These are phyloP conservation scores for Cercospora sp. DNA, from an alignment of 2,329 filamentous ascomycete species.

Conservation along the genomic window DNA sequence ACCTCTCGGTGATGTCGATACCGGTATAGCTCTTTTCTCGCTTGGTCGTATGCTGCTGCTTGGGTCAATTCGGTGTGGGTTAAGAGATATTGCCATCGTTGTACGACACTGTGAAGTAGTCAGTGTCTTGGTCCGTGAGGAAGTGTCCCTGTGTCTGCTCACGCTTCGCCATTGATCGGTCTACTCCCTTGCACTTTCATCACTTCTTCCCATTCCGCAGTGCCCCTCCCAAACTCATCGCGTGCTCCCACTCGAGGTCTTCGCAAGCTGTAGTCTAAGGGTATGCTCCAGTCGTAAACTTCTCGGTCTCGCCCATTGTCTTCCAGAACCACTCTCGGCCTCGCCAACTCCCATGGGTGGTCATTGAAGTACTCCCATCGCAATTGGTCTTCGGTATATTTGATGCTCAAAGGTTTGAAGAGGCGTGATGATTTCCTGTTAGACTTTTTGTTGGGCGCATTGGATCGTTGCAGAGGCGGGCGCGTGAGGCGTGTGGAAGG, in stretches of 20 bases:
- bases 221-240: slow-evolving; percentile 47
- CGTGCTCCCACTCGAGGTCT: slow-evolving; percentile 23
- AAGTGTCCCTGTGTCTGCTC: slow-evolving; percentile 1
- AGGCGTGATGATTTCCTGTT: slow-evolving; percentile 69
- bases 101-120: slow-evolving; percentile 68
- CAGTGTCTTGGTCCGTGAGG: not conserved
- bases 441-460: slow-evolving; percentile 49
- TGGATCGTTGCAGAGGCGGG: slow-evolving; percentile 50
- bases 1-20: slow-evolving; percentile 80
- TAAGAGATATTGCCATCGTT: slow-evolving; percentile 86
- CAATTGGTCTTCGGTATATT: slow-evolving; percentile 80
- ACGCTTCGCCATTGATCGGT: slow-evolving; percentile 65
- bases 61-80: slow-evolving; percentile 44
- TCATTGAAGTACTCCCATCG: slow-evolving; percentile 83
- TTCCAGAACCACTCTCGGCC: slow-evolving; percentile 82
- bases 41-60: slow-evolving; percentile 76
- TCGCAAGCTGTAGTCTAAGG: slow-evolving; percentile 29
- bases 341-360: slow-evolving; percentile 94
- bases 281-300: slow-evolving; percentile 72
- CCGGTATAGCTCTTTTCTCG: slow-evolving; percentile 86
- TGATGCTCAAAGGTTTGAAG: slow-evolving; percentile 75
- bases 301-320: slow-evolving; percentile 78
- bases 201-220: slow-evolving; percentile 36
- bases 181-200: slow-evolving; percentile 71
- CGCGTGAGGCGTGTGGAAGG: slow-evolving; percentile 62